A percentile compares a stretch with the other conserved stretches of the same genome.
Evolutionary conservation across 306 rosid genomes (phyloP).

Genomic region (Begonia fuchsioides): DNA sequence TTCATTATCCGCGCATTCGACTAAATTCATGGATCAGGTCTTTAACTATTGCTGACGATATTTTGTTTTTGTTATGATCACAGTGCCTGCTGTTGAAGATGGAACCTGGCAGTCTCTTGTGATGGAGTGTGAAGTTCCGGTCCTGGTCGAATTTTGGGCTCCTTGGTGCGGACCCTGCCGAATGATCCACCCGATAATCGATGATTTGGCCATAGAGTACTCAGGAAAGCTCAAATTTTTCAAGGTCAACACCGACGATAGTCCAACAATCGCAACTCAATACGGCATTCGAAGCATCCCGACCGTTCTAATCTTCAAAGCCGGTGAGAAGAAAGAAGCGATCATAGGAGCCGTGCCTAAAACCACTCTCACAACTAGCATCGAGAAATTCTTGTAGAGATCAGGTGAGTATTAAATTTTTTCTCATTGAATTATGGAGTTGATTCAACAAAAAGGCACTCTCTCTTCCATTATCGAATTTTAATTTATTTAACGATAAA

Average conservation of each 20-base stretch:
- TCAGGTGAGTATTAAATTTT: constrained; percentile 4
- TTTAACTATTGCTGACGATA: neutral
- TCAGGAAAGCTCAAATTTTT: constrained; percentile 69
- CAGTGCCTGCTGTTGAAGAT: constrained; percentile 50
- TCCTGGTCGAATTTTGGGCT: constrained; percentile 96
- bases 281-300: too few species aligned
- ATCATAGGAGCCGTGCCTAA: constrained; percentile 89
- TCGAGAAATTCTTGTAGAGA: constrained; percentile 71
- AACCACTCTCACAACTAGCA: constrained; percentile 53
- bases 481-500: too few species aligned
- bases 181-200: constrained; percentile 79
- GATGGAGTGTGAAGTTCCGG: constrained; percentile 36
- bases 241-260: constrained; percentile 74
- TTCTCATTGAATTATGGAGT: neutral
- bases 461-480: too few species aligned
- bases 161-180: constrained; percentile 99
- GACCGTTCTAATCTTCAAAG: constrained; percentile 63
- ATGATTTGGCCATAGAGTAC: constrained; percentile 53
- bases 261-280: too few species aligned
- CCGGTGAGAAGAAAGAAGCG: constrained; percentile 77
- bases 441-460: neutral
- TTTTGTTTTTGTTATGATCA: constrained; percentile 5
- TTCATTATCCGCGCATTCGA: neutral
- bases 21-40: neutral
- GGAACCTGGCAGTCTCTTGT: constrained; percentile 63